These are phyloP conservation scores for Phoenix dactylifera DNA, from an alignment of 176 grass and related monocot species.

Conservation along the genomic window DNA sequence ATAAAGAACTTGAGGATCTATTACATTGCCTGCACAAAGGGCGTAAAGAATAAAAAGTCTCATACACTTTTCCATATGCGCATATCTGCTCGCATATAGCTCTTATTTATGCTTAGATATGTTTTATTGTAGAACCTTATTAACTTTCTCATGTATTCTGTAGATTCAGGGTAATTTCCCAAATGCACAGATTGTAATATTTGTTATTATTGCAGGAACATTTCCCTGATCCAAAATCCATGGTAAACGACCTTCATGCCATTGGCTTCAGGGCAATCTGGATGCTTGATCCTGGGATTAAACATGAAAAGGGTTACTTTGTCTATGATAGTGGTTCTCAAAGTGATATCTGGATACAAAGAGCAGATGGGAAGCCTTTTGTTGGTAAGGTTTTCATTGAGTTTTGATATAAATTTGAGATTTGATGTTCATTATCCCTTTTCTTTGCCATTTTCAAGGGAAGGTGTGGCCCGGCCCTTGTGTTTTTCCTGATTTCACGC, in stretches of 20 bases:
- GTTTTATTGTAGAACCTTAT: no score
- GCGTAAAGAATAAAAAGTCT: no score
- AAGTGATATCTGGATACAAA: constrained; percentile 77
- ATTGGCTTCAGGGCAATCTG: constrained; percentile 83
- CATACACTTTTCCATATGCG: no score
- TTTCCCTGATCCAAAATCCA: constrained; percentile 76
- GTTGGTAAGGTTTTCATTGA: constrained; percentile 43
- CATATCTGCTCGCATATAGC: no score
- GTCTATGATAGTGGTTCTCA: constrained; percentile 66
- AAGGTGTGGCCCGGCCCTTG: constrained; percentile 93
- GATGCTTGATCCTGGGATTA: constrained; percentile 99
- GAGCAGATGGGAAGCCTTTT: constrained; percentile 45
- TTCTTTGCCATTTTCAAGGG: constrained; percentile 31
- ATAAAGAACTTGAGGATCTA: no score
- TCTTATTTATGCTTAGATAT: no score
- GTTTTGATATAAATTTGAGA: background rate
- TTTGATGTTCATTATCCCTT: background rate
- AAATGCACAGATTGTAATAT: constrained; percentile 7
- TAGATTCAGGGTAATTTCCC: background rate
- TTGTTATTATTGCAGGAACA: constrained; percentile 32
- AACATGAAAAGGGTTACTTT: constrained; percentile 78
- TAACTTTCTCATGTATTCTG: no score
- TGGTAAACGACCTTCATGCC: constrained; percentile 64
- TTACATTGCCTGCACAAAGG: no score
- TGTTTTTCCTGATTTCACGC: constrained; percentile 94